Conservation (phyloP, 2,329 filamentous ascomycete genomes). For the Dichotomopilus funicola region DNA sequence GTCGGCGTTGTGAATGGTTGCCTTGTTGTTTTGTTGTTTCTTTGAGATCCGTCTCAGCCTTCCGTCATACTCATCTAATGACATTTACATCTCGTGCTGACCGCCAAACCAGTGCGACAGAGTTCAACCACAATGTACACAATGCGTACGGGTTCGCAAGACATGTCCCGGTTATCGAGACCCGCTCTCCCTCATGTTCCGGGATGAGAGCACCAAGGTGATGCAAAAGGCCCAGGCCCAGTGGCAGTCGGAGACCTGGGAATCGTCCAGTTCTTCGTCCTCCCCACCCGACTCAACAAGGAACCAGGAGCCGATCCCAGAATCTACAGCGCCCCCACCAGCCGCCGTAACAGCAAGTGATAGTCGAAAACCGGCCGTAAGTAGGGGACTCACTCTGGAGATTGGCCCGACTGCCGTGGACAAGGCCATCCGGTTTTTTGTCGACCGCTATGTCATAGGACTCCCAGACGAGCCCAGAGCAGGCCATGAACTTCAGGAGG, state of each 20-base stretch:
- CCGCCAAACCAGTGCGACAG: conserved; percentile 49
- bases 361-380: neutral
- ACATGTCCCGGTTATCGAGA: conserved; percentile 59
- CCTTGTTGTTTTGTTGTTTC: too few relatives aligned
- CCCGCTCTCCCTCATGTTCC: conserved; percentile 58
- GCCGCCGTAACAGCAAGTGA: neutral
- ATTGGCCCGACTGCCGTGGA: conserved; percentile 41
- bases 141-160: conserved; percentile 54
- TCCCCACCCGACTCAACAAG: conserved; percentile 18
- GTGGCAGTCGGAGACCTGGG: conserved; percentile 32
- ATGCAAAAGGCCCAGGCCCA: conserved; percentile 51
- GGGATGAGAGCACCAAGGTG: conserved; percentile 58
- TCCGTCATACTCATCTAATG: neutral
- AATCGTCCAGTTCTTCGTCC: conserved; percentile 24
- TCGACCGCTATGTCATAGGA: conserved; percentile 45
- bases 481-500: conserved; percentile 31
- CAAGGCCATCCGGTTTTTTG: conserved; percentile 44
- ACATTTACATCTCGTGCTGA: conserved; percentile 1
- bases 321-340: conserved; percentile 11
- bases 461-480: conserved; percentile 44
- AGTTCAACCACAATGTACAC: conserved; percentile 52
- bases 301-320: conserved; percentile 3
- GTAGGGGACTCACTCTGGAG: conserved; percentile 24
- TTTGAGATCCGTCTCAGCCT: too few relatives aligned
- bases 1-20: too few relatives aligned